These are phyloP conservation scores for Pythium phragmiticola DNA, from an alignment of 352 stramenopile genomes.

Conservation along the genomic window DNA sequence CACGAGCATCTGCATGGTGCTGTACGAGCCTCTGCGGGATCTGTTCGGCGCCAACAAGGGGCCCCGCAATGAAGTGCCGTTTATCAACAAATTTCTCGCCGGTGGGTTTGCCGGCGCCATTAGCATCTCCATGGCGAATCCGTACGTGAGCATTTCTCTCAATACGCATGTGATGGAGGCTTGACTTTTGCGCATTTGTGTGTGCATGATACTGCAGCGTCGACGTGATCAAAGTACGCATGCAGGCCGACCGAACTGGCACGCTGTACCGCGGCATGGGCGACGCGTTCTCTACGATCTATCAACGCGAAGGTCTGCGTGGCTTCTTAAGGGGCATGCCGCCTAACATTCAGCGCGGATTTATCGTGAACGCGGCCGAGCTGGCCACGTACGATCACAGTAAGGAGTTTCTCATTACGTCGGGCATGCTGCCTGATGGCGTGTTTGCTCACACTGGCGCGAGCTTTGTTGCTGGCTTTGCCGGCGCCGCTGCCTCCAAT, in stretches of 20 bases:
- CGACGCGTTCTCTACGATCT: constrained; percentile 72
- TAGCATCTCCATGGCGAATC: constrained; percentile 80
- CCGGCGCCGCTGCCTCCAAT: constrained; percentile 68
- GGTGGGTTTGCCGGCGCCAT: constrained; percentile 77
- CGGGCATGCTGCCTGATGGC: constrained; percentile 55
- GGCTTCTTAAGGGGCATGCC: constrained; percentile 81
- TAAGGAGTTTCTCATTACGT: constrained; percentile 72
- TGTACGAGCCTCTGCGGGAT: constrained; percentile 84
- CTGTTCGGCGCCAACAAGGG: constrained; percentile 53
- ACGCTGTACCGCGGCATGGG: constrained; percentile 67
- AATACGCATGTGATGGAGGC: not conserved
- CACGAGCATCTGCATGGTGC: constrained; percentile 84
- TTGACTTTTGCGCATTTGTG: not conserved
- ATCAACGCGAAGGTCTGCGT: constrained; percentile 62
- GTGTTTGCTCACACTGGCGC: constrained; percentile 71
- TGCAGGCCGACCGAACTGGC: constrained; percentile 76
- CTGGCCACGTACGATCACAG: constrained; percentile 86
- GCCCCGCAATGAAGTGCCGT: constrained; percentile 49
- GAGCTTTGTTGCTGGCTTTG: constrained; percentile 77
- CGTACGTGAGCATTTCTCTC: constrained; percentile 41
- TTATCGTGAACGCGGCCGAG: constrained; percentile 86
- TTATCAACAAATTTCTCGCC: constrained; percentile 79
- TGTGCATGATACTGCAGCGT: constrained; percentile 37
- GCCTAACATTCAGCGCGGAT: constrained; percentile 83
- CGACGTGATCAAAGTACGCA: constrained; percentile 88